Percentiles rank a stretch among this genome's conserved stretches.
phyloP scores from a whole-genome alignment of 1,284 basidiomycete species.

The Vanrija sp. region DNA sequence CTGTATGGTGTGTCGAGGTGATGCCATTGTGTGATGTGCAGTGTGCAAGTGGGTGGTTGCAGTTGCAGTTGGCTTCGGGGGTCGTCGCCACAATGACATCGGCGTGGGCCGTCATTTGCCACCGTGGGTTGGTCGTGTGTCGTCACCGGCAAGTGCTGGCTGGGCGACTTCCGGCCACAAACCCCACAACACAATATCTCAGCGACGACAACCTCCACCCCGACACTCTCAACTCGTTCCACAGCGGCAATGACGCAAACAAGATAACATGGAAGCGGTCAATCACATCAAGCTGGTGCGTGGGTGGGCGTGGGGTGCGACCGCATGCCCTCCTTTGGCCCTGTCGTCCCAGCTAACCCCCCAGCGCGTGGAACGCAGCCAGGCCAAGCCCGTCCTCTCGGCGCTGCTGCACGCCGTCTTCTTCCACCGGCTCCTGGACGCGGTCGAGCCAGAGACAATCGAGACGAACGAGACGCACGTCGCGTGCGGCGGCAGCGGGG shows the following conservation, averaged over 20 bases:
- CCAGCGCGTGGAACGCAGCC: slow-evolving; percentile 25
- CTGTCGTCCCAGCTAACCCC: background rate
- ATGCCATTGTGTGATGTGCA: no score
- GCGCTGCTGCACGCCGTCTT: slow-evolving; percentile 37
- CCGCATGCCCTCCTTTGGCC: background rate
- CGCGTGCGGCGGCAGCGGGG: slow-evolving; percentile 17
- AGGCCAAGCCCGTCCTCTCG: slow-evolving; percentile 27
- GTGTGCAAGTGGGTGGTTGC: no score
- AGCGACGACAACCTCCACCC: no score
- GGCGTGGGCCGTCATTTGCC: background rate
- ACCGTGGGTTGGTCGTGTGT: background rate
- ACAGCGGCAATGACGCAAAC: no score
- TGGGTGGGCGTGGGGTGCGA: background rate
- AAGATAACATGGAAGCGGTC: slow-evolving; percentile 23
- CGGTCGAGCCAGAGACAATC: slow-evolving; percentile 34
- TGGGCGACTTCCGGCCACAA: no score
- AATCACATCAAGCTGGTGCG: slow-evolving; percentile 28
- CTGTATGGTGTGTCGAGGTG: no score
- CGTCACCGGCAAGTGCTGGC: background rate
- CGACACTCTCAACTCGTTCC: no score
- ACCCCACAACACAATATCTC: no score
- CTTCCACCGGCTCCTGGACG: slow-evolving; percentile 41
- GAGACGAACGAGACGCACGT: slow-evolving; percentile 40
- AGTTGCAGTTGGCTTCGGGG: no score
- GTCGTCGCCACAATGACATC: background rate